A percentile compares a stretch with the other conserved stretches of the same genome.
Conservation (phyloP, 2,329 filamentous ascomycete genomes). For the Lasiodiplodia theobromae region DNA sequence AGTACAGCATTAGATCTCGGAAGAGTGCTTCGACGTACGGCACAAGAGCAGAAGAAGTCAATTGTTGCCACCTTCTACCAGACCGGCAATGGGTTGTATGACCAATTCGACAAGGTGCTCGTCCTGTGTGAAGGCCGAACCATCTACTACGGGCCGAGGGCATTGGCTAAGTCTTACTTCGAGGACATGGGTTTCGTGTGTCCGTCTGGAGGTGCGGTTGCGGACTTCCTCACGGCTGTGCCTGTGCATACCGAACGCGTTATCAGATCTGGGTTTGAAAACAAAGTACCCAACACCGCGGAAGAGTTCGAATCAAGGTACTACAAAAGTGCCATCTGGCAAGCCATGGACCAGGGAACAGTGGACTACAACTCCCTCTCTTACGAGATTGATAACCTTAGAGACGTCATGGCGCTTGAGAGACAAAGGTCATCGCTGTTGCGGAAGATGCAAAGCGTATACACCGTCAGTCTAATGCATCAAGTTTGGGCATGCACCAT, state of each 20-base stretch:
- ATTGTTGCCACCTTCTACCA: slow-evolving; percentile 44
- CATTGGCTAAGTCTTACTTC: slow-evolving; percentile 69
- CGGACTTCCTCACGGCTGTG: background rate
- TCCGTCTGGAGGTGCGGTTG: slow-evolving; percentile 48
- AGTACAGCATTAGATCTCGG: too few species aligned
- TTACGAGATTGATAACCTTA: too few species aligned
- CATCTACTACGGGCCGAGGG: slow-evolving; percentile 75
- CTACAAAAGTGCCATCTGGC: slow-evolving; percentile 30
- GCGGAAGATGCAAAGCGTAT: slow-evolving; percentile 32
- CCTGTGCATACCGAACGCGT: background rate
- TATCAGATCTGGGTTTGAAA: background rate
- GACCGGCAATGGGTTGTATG: slow-evolving; percentile 60
- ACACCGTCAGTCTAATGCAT: slow-evolving; percentile 32
- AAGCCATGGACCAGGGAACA: too few species aligned
- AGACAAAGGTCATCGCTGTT: too few species aligned
- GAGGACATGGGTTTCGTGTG: slow-evolving; percentile 73
- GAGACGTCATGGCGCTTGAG: too few species aligned
- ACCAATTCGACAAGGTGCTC: slow-evolving; percentile 74
- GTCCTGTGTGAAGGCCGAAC: slow-evolving; percentile 79
- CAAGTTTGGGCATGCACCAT: too few species aligned
- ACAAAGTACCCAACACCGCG: slow-evolving; percentile 52
- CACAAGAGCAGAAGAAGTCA: too few species aligned
- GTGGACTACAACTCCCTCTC: too few species aligned
- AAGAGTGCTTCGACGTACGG: too few species aligned
- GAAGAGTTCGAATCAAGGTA: slow-evolving; percentile 48